A percentile compares a stretch with the other conserved stretches of the same genome.
Evolutionary conservation across 2,329 filamentous ascomycete species (phyloP).

Genomic region (Neopestalotiopsis clavispora): DNA sequence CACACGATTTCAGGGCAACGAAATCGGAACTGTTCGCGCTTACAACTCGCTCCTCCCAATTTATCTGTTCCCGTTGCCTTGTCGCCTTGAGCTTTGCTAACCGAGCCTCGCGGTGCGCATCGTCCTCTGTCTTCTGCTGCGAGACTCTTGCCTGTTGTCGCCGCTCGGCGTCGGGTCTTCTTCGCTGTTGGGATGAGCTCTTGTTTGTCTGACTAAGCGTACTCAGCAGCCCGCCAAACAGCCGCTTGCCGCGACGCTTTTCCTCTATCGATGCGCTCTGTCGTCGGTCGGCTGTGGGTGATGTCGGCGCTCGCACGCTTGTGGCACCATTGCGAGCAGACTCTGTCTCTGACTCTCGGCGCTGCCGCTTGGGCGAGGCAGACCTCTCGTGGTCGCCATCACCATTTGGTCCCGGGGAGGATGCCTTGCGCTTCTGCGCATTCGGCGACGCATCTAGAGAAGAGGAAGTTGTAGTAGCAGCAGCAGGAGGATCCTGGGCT

Average conservation of each 20-base stretch:
- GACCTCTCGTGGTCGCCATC: constrained; percentile 15
- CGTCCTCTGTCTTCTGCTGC: constrained; percentile 73
- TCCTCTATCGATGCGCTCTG: constrained; percentile 66
- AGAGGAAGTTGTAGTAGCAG: not conserved
- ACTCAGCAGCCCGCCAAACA: constrained; percentile 83
- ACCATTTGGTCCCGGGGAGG: constrained; percentile 26
- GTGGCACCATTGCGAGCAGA: constrained; percentile 21
- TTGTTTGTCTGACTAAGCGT: constrained; percentile 76
- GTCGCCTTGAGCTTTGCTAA: constrained; percentile 64
- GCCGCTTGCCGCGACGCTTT: constrained; percentile 79
- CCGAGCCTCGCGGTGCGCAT: constrained; percentile 69
- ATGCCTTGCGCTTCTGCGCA: constrained; percentile 38
- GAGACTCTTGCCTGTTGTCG: constrained; percentile 78
- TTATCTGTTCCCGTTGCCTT: constrained; percentile 72
- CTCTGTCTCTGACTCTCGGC: constrained; percentile 24
- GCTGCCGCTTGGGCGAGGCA: constrained; percentile 33
- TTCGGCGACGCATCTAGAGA: not conserved
- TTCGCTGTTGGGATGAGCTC: constrained; percentile 63
- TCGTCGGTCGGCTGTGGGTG: constrained; percentile 37
- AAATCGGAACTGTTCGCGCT: constrained; percentile 37
- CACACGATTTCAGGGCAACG: not conserved
- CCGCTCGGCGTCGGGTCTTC: constrained; percentile 80
- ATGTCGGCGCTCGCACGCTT: constrained; percentile 10
- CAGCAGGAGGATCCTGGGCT: not conserved
- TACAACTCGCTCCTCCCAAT: constrained; percentile 79